These are phyloP conservation scores for Kwoniella pini DNA, from an alignment of 768 basidiomycete genomes.

Conservation along the genomic window DNA sequence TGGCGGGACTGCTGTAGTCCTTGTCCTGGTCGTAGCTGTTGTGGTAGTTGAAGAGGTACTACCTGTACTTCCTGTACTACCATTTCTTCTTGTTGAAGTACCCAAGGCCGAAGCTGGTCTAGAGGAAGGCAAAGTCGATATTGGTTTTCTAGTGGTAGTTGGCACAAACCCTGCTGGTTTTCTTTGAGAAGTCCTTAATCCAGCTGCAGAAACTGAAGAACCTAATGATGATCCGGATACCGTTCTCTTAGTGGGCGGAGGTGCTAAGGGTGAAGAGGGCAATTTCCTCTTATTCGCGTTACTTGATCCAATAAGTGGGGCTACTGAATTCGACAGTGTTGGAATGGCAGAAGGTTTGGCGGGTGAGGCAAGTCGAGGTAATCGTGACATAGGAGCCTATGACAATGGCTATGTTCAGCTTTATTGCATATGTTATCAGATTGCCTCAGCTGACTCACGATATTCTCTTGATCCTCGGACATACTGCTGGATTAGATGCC, in stretches of 20 bases:
- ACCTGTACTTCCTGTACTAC: conserved; percentile 15
- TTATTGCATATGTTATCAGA: not conserved
- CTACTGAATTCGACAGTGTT: conserved; percentile 18
- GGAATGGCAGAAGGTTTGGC: conserved; percentile 34
- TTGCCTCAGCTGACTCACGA: conserved; percentile 22
- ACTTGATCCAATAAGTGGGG: conserved; percentile 17
- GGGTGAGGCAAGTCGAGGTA: conserved; percentile 43
- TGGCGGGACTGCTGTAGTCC: conserved; percentile 3
- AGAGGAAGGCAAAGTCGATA: not conserved
- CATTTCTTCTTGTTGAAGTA: conserved; percentile 17
- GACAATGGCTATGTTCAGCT: not conserved
- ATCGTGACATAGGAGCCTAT: conserved; percentile 35
- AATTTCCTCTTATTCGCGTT: conserved; percentile 41
- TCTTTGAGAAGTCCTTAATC: conserved; percentile 18
- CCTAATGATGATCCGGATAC: conserved; percentile 17
- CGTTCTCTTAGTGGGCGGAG: conserved; percentile 20
- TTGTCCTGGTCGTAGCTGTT: conserved; percentile 2
- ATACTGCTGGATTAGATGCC: too few relatives aligned
- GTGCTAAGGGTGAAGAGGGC: conserved; percentile 31
- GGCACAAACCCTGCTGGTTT: conserved; percentile 36
- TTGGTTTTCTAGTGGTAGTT: conserved; percentile 24
- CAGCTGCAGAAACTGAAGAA: conserved; percentile 15
- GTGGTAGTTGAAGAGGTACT: conserved; percentile 11
- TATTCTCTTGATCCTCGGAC: conserved; percentile 43
- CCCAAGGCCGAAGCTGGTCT: conserved; percentile 16